Base-by-base conservation (phyloP, 805 yeast species). In the Lipomyces sp. region DNA sequence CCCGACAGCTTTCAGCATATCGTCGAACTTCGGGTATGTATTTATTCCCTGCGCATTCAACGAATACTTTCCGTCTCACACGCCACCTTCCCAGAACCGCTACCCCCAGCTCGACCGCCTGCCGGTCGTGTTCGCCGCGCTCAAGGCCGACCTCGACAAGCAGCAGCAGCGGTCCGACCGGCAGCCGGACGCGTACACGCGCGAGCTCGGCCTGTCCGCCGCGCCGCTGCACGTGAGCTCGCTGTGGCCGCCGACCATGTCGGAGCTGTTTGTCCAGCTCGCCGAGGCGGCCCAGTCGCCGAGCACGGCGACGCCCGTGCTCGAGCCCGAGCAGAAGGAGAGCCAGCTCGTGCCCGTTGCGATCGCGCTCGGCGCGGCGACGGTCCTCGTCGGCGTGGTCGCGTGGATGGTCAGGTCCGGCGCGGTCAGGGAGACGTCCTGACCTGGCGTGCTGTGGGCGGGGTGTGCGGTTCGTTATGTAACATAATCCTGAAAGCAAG, bases 121-220 rank as follows among this genome's bases (percentile, higher is more conserved):
- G 2, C 99, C 99, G 0, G 77, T 84, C 3, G 82, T 93, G 0
- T 86, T 83, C 63, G 97, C 90, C 1, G 98, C 96, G 0, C 71
- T 90, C 32, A 93, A 93, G 64, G 98, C 98, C 0, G 99, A 93
- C 68, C 72, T 88, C 33, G 99, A 93, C 66, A 82, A 95, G 59
- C 98, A 90, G 65, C 97, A 91, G 63, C 99, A 93, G 63, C 68
- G 98, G 33, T 81, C 84, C 34, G 86, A 80, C 48, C 71, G 77
- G 4, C 96, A 87, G 63, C 98, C 99, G 0, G 98, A 93, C 60
- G 83, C 80, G 24, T 89, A 82, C 63, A 83, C 96, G 0, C 72
- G 86, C 26, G 74, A 77, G 4, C 67, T 89, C 4, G 66, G 72
- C 5, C 65, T 93, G 14, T 81, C 83, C 10, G n/a, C n/a, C n/a